Evolutionary conservation across 23 red algal genomes (phyloP).

Genomic region (Gracilaria gracilis): DNA sequence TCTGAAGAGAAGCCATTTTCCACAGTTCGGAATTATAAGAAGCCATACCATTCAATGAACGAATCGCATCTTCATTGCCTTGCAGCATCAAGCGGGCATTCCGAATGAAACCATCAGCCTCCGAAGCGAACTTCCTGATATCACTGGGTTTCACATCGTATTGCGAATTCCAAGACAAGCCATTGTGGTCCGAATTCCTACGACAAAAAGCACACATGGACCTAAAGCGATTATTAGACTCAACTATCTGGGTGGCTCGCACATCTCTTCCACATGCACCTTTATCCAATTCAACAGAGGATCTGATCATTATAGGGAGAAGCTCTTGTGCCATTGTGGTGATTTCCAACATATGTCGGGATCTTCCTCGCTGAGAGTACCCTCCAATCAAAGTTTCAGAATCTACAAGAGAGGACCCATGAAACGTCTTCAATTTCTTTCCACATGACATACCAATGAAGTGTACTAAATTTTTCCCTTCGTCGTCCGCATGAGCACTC

Average conservation of each 20-base stretch:
- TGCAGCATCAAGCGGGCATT: background rate
- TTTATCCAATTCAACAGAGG: background rate
- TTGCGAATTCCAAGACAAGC: background rate
- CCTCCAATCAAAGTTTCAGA: constrained; percentile 58
- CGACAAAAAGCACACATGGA: background rate
- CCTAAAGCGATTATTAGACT: background rate
- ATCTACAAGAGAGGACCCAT: constrained; percentile 49
- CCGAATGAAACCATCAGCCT: background rate
- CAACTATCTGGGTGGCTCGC: background rate
- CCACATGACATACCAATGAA: constrained; percentile 39
- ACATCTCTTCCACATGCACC: background rate
- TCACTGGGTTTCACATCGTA: background rate
- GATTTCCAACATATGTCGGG: background rate
- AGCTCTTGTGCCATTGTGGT: constrained; percentile 6
- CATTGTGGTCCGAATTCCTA: background rate
- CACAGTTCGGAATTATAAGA: background rate
- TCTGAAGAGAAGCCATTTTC: background rate
- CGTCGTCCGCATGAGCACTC: background rate
- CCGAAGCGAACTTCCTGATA: background rate
- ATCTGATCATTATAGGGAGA: constrained; percentile 13
- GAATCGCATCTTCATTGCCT: background rate
- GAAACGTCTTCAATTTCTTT: constrained; percentile 41
- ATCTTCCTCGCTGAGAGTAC: constrained; percentile 23
- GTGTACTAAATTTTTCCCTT: constrained; percentile 27
- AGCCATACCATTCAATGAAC: background rate